Conservation (phyloP, 768 basidiomycete species). For the Calvatia gigantea region DNA sequence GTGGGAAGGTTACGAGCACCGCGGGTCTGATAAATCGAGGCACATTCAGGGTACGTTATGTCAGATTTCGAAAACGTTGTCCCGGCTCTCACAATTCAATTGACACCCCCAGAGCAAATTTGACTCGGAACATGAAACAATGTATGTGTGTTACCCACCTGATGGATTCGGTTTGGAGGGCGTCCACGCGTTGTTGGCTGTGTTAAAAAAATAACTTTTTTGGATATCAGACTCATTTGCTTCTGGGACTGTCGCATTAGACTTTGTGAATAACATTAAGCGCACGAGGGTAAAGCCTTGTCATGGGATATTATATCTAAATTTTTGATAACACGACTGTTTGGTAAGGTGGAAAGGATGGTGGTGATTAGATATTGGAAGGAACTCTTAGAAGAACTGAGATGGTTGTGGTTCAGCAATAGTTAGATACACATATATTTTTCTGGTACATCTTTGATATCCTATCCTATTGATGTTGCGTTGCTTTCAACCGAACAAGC, state of each 20-base stretch:
- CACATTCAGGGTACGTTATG: slow-evolving; percentile 38
- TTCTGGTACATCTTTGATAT: slow-evolving; percentile 39
- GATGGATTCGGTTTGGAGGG: slow-evolving; percentile 46
- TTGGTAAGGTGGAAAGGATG: too few relatives aligned
- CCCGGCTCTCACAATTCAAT: slow-evolving; percentile 3
- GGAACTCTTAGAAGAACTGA: slow-evolving; percentile 40
- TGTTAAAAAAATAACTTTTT: slow-evolving; percentile 32
- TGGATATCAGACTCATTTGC: too few relatives aligned
- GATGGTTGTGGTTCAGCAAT: slow-evolving; percentile 49
- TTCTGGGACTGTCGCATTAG: not conserved
- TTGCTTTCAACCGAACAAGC: not conserved
- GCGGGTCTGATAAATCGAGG: slow-evolving; percentile 39
- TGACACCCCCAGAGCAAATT: slow-evolving; percentile 31
- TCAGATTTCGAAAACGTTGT: not conserved
- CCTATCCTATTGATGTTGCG: slow-evolving; percentile 14
- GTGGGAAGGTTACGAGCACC: slow-evolving; percentile 33
- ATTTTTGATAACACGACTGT: too few relatives aligned
- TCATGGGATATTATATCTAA: too few relatives aligned
- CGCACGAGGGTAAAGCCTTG: too few relatives aligned
- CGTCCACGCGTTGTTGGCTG: slow-evolving; percentile 38
- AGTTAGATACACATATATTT: slow-evolving; percentile 32
- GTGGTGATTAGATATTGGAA: too few relatives aligned
- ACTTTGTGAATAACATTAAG: not conserved
- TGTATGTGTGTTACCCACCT: slow-evolving; percentile 50
- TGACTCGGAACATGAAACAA: slow-evolving; percentile 34